Evolutionary conservation across 352 stramenopile species (phyloP).

Genomic region (Phytophthora fragariae): DNA sequence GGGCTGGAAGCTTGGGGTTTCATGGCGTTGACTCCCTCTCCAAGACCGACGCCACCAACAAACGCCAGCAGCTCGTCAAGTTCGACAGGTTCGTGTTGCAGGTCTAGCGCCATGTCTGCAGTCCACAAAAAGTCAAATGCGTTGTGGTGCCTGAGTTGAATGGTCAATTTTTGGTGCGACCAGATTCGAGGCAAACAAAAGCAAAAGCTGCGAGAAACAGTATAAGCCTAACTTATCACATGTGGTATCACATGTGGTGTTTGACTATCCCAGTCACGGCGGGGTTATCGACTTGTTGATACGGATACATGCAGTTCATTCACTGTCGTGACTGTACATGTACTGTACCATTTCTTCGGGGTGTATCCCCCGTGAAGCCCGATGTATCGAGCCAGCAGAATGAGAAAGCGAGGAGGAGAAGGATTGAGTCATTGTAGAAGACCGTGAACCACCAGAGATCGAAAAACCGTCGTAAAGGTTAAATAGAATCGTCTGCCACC

Average conservation of each 20-base stretch:
- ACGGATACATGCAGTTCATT: background rate
- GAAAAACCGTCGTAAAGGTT: too few species aligned
- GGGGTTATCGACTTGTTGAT: too few species aligned
- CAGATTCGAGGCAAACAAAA: background rate
- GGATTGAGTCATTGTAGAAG: too few species aligned
- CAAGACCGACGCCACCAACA: conserved; percentile 7
- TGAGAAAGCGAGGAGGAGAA: too few species aligned
- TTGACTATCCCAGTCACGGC: background rate
- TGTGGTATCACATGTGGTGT: background rate
- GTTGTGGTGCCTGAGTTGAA: background rate
- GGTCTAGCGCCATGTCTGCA: background rate
- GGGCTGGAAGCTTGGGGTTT: background rate
- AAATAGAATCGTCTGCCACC: too few species aligned
- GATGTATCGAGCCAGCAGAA: too few species aligned
- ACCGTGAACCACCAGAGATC: too few species aligned
- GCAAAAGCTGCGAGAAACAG: background rate
- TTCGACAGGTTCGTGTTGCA: conserved; percentile 13
- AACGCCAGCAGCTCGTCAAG: conserved; percentile 27
- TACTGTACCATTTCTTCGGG: too few species aligned
- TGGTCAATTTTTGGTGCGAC: background rate
- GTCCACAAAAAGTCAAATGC: background rate
- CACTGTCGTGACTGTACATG: background rate
- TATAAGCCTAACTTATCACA: background rate
- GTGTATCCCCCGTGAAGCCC: too few species aligned
- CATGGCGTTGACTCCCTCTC: background rate